Base-by-base conservation (phyloP, 2,329 filamentous ascomycete species). In the Ophiocordyceps camponoti-saundersi region DNA sequence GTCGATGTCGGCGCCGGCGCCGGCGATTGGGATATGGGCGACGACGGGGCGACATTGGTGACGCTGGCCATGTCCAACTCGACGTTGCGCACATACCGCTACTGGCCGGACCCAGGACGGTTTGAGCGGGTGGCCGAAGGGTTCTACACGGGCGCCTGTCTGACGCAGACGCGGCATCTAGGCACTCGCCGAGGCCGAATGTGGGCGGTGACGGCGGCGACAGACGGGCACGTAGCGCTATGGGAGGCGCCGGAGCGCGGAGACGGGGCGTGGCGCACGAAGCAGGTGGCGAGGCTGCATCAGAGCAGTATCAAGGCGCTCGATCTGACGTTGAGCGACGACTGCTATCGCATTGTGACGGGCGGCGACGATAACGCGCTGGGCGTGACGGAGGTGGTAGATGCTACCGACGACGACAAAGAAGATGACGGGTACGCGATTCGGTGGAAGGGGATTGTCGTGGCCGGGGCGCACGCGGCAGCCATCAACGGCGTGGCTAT, bases 291-390 rank as follows among this genome's bases (percentile, higher is more conserved):
- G 2, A 69, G 66, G 46, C 61, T 90, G 22, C 92, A 96, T 57
- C 87, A 94, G 55, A 94, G 76, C 61, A 79, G 81, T 45, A 77
- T 95, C 59, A 93, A 95, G 60, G 66, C 70, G 20, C 63, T 83
- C 3, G 72, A 73, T 49, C 49, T 77, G 45, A 51, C 54, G 26
- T 7, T n/a, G 45, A 26, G 46, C 68, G 15, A 53, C 56, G 18
- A 51, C 58, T 29, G 55, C 53, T 66, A 53, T 53, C 50, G 84
- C 1, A 57, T 94, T 18, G 61, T 85, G 5, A 88, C 86, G 0
- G 87, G 85, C 23, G 88, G 92, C 21, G 92, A 98, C 55, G 92
- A 96, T 61, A 92, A 92, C 51, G 82, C 82, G 3, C 61, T 96
- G 0, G 80, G 75, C 0, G 56, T 85, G 12, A 74, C 73, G 22